Evolutionary conservation across 495 filamentous ascomycete genomes (phyloP), one percentile per base, ranked within the genome.

Genomic region (Tetracladium setigerum): DNA sequence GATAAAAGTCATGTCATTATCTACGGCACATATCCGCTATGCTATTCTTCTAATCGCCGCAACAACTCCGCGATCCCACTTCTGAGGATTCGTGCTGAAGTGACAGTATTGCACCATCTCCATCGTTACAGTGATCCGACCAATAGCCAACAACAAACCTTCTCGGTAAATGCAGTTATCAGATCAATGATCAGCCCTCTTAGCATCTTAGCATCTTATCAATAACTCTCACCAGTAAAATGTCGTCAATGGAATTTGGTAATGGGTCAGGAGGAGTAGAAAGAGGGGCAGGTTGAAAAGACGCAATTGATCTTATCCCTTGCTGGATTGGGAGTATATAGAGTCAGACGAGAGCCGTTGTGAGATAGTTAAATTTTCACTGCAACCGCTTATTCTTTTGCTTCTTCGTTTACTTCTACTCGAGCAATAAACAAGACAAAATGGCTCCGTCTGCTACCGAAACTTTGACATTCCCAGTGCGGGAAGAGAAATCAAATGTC

Each of bases 401-500:
- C 13, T 41, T 18, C 15, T 30, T 13, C 12, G 8, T 11, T 12
- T 9, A 45, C 18, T 36, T 7, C 22, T 9, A 45, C 18, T 36
- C 22, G 3, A 27, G 22, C 22, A 27, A 27, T 3, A 27, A 35
- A 42, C 39, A 32, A 3, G 36, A 47, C 46, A 69, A 39, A 18
- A 81, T 81, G 78, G 75, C 78, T 44, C 76, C 78, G 17, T 70
- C 73, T 44, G 61, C 73, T 50, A 72, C 67, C 17, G 69, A 75
- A 37, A 72, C 67, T 27, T 43, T 73, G 30, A 52, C 55, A 5
- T 27, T 55, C 30, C 48, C 55, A 3, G 44, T 18, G 37, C 41
- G 45, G 12, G 32, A 16, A 16, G 40, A 49, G 34, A 62, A 63
- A 38, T 54, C 65, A 53, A 64, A 58, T 37, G 55, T 53, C 45